phyloP scores from a whole-genome alignment of 2,329 filamentous ascomycete species.

The Neofusicoccum cordaticola region DNA sequence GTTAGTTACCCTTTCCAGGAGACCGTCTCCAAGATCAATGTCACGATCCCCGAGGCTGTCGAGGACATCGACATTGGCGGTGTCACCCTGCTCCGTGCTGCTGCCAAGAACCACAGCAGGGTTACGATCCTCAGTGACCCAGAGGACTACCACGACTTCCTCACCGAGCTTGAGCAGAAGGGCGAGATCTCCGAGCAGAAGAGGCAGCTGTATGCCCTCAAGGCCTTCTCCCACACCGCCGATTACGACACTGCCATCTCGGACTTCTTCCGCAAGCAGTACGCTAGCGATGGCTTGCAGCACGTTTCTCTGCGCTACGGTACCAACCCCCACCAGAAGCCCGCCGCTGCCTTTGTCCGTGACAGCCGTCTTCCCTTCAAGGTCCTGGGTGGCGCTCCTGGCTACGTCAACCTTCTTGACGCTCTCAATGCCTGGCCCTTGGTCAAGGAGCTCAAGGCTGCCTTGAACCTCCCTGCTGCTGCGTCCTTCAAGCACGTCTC shows the following conservation, averaged over 20 bases:
- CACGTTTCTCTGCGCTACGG: constrained; percentile 88
- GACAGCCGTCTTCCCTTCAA: constrained; percentile 85
- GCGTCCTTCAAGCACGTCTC: constrained; percentile 98
- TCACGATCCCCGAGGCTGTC: constrained; percentile 93
- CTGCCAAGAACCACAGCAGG: constrained; percentile 94
- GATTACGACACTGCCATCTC: constrained; percentile 95
- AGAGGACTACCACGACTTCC: constrained; percentile 87
- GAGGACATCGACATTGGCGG: constrained; percentile 98
- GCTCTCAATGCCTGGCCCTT: constrained; percentile 95
- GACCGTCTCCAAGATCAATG: constrained; percentile 93
- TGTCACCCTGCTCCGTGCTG: constrained; percentile 91
- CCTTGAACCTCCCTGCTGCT: constrained; percentile 82
- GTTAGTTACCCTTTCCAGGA: constrained; percentile 88
- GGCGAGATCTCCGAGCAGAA: constrained; percentile 83
- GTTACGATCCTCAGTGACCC: constrained; percentile 97
- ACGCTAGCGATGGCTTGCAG: constrained; percentile 80
- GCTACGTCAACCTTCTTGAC: constrained; percentile 97
- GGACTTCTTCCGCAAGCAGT: constrained; percentile 96
- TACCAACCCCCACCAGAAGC: constrained; percentile 97
- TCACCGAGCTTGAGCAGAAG: constrained; percentile 76
- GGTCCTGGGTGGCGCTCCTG: constrained; percentile 82
- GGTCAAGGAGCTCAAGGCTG: constrained; percentile 91
- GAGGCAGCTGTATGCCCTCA: constrained; percentile 86
- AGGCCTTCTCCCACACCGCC: constrained; percentile 97
- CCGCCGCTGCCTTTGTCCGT: constrained; percentile 77